A percentile compares a stretch with the other conserved stretches of the same genome.
These are phyloP conservation scores for Salvia rosmarinus DNA, from an alignment of 257 asterid genomes.

Conservation along the genomic window DNA sequence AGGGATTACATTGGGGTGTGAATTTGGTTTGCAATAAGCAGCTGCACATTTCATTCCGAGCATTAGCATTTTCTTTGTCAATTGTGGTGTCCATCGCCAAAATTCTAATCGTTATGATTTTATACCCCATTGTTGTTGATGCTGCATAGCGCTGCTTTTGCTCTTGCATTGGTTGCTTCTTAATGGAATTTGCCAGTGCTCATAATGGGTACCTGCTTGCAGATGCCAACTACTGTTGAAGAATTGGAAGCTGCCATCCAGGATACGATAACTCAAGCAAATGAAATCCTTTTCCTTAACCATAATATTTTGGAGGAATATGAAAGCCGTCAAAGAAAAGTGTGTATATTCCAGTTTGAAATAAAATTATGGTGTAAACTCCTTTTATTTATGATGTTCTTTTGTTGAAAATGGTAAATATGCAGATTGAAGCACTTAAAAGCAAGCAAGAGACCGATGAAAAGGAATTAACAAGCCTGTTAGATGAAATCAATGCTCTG, in stretches of 20 bases:
- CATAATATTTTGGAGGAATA: slow-evolving; percentile 84
- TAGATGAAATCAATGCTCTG: slow-evolving; percentile 63
- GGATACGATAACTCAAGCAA: slow-evolving; percentile 79
- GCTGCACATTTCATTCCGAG: slow-evolving; percentile 1
- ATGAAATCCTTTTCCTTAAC: slow-evolving; percentile 81
- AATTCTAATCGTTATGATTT: not conserved
- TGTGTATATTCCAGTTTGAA: slow-evolving; percentile 32
- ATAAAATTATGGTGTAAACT: slow-evolving; percentile 9
- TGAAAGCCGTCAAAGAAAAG: slow-evolving; percentile 79
- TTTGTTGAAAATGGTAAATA: slow-evolving; percentile 30
- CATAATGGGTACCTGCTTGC: slow-evolving; percentile 36
- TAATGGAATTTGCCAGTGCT: slow-evolving; percentile 29
- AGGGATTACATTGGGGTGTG: no score
- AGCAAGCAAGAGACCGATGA: slow-evolving; percentile 64
- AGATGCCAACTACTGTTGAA: slow-evolving; percentile 95
- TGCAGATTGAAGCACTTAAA: slow-evolving; percentile 73
- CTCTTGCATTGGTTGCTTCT: slow-evolving; percentile 32
- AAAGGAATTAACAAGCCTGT: slow-evolving; percentile 49
- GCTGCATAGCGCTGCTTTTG: slow-evolving; percentile 1
- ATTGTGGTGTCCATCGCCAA: not conserved
- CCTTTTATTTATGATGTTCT: slow-evolving; percentile 12
- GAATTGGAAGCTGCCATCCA: slow-evolving; percentile 85
- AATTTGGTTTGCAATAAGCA: slow-evolving; percentile 2
- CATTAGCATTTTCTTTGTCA: slow-evolving; percentile 3
- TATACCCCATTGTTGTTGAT: slow-evolving; percentile 9